Base-by-base conservation (phyloP, 257 asterid species). In the Fraxinus excelsior region DNA sequence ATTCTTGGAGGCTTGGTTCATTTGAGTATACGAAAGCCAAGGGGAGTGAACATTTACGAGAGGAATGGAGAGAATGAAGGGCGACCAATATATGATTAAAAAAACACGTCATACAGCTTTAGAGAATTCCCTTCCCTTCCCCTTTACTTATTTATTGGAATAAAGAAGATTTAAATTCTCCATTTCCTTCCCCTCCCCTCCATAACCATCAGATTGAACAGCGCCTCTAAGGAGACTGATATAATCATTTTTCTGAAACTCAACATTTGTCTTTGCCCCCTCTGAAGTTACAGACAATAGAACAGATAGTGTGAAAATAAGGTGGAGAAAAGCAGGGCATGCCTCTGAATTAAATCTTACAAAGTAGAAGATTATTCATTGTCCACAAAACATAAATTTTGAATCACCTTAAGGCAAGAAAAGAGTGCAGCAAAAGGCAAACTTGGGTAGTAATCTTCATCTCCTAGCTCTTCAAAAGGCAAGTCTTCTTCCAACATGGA, bases 341-440 rank as follows among this genome's bases (percentile, higher is more conserved):
- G 46, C 75, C 72, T 38, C 23, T 58, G 46, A 70, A 71, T 70
- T 49, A 42, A 32, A 79, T 71, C 66, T n/a, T 56, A 67, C 72
- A 67, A 32, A 29, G 29, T 37, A 72, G 65, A 81, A 28, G 51
- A 76, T 64, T 46, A 67, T 62, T 80, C 64, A 34, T 38, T 2
- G 38, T 76, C 68, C 32, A 31, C 28, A 44, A 67, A 7, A 73
- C 25, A 70, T 29, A 79, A 32, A 42, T 37, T 53, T 26, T 23
- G 81, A 78, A 51, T 21, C 75, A 95, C 99, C 98, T 93, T 95
- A 78, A 93, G 86, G 84, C 96, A 88, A 80, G 99, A 93, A 85
- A 95, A 95, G 40, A 93, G 88, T 7, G 99, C 96, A 58, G 98
- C 96, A 83, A 93, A 95, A 78, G 99, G 99, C 88, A 93, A 87